phyloP scores from a whole-genome alignment of 2,329 filamentous ascomycete genomes.

The Nakataea oryzae region DNA sequence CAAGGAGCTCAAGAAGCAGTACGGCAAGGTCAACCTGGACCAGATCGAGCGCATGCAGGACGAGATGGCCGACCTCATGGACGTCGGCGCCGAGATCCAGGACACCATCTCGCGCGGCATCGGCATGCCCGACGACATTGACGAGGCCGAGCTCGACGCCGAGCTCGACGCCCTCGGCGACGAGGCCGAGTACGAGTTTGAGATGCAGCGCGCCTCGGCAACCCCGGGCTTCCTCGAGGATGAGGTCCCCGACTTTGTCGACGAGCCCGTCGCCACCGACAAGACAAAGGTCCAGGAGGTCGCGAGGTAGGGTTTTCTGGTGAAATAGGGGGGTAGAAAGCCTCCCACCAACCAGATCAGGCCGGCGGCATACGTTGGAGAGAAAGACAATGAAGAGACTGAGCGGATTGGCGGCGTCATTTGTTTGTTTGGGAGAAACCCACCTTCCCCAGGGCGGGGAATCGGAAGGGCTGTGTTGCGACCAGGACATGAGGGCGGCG shows the following conservation, averaged over 20 bases:
- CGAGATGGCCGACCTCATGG: slow-evolving; percentile 97
- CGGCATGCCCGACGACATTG: slow-evolving; percentile 92
- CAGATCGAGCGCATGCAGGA: slow-evolving; percentile 97
- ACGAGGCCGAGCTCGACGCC: slow-evolving; percentile 91
- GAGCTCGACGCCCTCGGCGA: slow-evolving; percentile 91
- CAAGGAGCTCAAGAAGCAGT: slow-evolving; percentile 85
- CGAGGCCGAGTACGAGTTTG: slow-evolving; percentile 79
- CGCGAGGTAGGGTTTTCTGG: slow-evolving; percentile 34
- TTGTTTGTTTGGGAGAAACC: not conserved
- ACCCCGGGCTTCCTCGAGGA: slow-evolving; percentile 85
- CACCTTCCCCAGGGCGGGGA: not conserved
- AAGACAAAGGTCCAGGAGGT: slow-evolving; percentile 76
- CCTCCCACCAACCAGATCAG: too few species aligned
- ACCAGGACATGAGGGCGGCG: not conserved
- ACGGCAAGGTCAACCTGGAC: slow-evolving; percentile 94
- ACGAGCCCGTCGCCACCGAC: slow-evolving; percentile 68
- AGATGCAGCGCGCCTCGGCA: slow-evolving; percentile 42
- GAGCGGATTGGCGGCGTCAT: not conserved
- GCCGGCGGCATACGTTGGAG: not conserved
- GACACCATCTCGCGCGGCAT: slow-evolving; percentile 86
- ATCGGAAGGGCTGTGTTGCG: not conserved
- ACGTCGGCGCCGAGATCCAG: slow-evolving; percentile 96
- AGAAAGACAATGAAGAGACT: not conserved
- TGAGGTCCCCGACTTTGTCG: slow-evolving; percentile 83
- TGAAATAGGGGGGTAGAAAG: too few species aligned